phyloP scores from a whole-genome alignment of 768 basidiomycete genomes.

The Macrolepiota albuminosa region DNA sequence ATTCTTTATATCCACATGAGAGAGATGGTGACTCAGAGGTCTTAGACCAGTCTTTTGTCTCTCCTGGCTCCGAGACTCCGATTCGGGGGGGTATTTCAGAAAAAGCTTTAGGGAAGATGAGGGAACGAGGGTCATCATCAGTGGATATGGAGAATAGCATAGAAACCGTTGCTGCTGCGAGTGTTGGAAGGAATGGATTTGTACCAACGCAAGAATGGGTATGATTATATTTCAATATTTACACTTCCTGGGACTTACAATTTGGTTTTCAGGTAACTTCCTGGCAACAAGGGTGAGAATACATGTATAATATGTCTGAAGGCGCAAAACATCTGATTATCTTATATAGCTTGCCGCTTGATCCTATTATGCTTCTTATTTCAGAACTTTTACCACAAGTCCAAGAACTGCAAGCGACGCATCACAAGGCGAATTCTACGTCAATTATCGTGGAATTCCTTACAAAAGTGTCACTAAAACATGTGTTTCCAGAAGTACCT shows the following conservation, averaged over 20 bases:
- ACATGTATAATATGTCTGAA: background rate
- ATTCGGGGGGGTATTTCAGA: constrained; percentile 52
- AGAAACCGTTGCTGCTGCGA: constrained; percentile 61
- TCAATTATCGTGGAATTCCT: constrained; percentile 73
- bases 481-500: constrained; percentile 71
- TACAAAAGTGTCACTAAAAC: constrained; percentile 57
- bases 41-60: constrained; percentile 33
- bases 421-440: constrained; percentile 56
- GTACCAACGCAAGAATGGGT: constrained; percentile 98
- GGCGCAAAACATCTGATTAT: background rate
- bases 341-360: constrained; percentile 70
- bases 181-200: constrained; percentile 87
- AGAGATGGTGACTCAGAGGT: constrained; percentile 26
- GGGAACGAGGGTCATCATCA: constrained; percentile 57
- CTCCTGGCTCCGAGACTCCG: constrained; percentile 37
- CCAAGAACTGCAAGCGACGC: constrained; percentile 72
- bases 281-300: constrained; percentile 88
- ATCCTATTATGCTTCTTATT: constrained; percentile 81
- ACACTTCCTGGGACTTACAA: background rate
- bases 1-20: constrained; percentile 14
- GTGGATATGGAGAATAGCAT: constrained; percentile 48
- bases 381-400: constrained; percentile 85
- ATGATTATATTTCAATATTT: constrained; percentile 14
- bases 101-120: constrained; percentile 91
- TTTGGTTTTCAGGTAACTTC: constrained; percentile 60